phyloP scores from a whole-genome alignment of 2,329 filamentous ascomycete genomes.

The Cryphonectria radicalis region DNA sequence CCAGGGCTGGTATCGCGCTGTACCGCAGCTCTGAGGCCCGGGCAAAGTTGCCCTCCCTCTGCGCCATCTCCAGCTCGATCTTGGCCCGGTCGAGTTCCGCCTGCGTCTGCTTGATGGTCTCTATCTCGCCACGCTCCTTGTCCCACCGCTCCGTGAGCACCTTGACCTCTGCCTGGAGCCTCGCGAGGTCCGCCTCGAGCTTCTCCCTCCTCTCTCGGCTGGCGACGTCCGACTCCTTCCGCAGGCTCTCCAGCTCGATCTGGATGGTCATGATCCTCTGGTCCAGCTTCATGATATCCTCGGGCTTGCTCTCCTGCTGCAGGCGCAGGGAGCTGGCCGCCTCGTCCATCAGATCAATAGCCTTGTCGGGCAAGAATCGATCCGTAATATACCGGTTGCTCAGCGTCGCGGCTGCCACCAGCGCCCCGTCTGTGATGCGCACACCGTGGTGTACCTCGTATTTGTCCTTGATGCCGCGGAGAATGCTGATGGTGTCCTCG shows the following conservation, averaged over 20 bases:
- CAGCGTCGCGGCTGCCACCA: conserved; percentile 89
- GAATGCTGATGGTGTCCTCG: conserved; percentile 90
- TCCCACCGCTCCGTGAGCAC: conserved; percentile 85
- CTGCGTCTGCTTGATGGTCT: conserved; percentile 84
- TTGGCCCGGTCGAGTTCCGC: conserved; percentile 85
- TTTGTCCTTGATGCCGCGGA: conserved; percentile 94
- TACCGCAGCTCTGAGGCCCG: conserved; percentile 91
- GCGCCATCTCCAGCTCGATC: conserved; percentile 84
- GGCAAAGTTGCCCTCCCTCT: conserved; percentile 85
- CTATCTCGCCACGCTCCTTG: conserved; percentile 83
- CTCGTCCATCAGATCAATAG: conserved; percentile 95
- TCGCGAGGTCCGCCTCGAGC: conserved; percentile 75
- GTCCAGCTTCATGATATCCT: conserved; percentile 89
- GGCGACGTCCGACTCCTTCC: conserved; percentile 90
- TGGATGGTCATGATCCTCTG: conserved; percentile 97
- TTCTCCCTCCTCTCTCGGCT: conserved; percentile 88
- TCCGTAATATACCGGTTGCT: conserved; percentile 97
- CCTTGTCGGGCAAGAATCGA: conserved; percentile 93
- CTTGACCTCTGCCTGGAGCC: conserved; percentile 76
- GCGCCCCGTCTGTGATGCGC: conserved; percentile 86
- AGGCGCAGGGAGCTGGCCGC: conserved; percentile 87
- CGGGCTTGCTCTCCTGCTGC: conserved; percentile 96
- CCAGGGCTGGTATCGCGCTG: conserved; percentile 79
- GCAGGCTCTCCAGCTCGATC: conserved; percentile 91
- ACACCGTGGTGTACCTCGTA: conserved; percentile 98